A percentile compares a stretch with the other conserved stretches of the same genome.
Conservation (phyloP, 169 alveolate species). For the Plasmodium malariae region DNA sequence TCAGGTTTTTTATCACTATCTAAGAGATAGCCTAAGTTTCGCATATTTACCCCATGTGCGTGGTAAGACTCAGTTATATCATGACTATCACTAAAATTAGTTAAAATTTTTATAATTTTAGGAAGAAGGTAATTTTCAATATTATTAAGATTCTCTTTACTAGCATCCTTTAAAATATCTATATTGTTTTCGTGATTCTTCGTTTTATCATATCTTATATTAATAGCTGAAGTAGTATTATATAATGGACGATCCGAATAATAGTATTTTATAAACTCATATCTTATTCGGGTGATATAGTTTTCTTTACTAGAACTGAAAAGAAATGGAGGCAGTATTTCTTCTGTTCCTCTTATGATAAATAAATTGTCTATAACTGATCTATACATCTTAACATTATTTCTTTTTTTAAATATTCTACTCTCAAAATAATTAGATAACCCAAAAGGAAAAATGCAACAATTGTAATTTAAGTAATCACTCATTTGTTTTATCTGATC, state of each 20-base stretch:
- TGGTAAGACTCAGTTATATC: conserved; percentile 81
- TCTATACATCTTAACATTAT: conserved; percentile 77
- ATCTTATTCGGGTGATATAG: conserved; percentile 49
- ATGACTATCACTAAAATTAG: conserved; percentile 81
- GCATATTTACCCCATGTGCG: conserved; percentile 84
- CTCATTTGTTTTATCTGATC: conserved; percentile 76
- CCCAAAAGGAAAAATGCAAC: conserved; percentile 84
- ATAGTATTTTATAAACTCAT: conserved; percentile 72
- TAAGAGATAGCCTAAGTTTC: conserved; percentile 48
- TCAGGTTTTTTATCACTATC: conserved; percentile 16
- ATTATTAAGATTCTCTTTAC: conserved; percentile 67
- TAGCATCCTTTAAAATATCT: conserved; percentile 68
- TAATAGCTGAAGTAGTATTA: conserved; percentile 69
- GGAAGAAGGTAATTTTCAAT: conserved; percentile 78
- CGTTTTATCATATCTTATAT: conserved; percentile 70
- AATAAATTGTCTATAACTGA: conserved; percentile 75
- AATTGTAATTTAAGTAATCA: conserved; percentile 60
- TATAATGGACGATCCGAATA: conserved; percentile 74
- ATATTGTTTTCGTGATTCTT: conserved; percentile 41
- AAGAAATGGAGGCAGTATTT: conserved; percentile 83
- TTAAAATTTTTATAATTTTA: conserved; percentile 68
- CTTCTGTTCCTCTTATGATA: conserved; percentile 82
- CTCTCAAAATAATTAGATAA: conserved; percentile 76
- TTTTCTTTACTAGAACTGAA: conserved; percentile 6
- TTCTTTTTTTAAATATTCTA: conserved; percentile 48